phyloP scores from a whole-genome alignment of 2,329 filamentous ascomycete genomes.

The Penicillium corylophilum region DNA sequence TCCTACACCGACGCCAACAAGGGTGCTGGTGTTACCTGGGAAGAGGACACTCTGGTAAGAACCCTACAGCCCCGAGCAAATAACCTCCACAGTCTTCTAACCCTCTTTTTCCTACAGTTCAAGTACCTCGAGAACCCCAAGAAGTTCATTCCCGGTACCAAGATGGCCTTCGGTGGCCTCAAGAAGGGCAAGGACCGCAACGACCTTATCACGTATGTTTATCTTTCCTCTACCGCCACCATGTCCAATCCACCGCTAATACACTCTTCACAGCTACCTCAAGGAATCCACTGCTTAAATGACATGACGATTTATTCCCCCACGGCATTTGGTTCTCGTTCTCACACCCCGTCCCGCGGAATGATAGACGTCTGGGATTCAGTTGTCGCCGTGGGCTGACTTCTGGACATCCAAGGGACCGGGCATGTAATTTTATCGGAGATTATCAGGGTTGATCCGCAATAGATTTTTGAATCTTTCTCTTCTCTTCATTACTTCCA shows the following conservation, averaged over 20 bases:
- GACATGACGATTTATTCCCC: conserved; percentile 21
- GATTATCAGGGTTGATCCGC: conserved; percentile 32
- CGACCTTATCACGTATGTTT: conserved; percentile 89
- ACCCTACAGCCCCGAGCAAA: no score
- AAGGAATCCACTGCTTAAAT: conserved; percentile 40
- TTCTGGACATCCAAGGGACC: conserved; percentile 24
- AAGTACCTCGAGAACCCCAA: conserved; percentile 99
- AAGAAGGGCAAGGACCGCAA: conserved; percentile 99
- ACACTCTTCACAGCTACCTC: conserved; percentile 32
- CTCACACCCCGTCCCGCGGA: conserved; percentile 20
- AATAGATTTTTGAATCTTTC: conserved; percentile 33
- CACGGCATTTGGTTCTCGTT: conserved; percentile 19
- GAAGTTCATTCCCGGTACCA: conserved; percentile 99
- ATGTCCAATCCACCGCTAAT: not conserved
- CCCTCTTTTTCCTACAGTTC: conserved; percentile 59
- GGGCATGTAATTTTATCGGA: conserved; percentile 42
- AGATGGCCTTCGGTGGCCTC: conserved; percentile 99
- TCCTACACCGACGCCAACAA: conserved; percentile 99
- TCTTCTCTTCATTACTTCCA: conserved; percentile 21
- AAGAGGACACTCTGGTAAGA: conserved; percentile 77
- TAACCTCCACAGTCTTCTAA: not conserved
- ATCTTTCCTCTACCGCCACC: not conserved
- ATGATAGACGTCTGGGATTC: conserved; percentile 21
- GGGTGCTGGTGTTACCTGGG: conserved; percentile 87
- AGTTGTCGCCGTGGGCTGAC: conserved; percentile 28